Conservation (phyloP, 2,329 filamentous ascomycete genomes). For the Orbilia quercus region DNA sequence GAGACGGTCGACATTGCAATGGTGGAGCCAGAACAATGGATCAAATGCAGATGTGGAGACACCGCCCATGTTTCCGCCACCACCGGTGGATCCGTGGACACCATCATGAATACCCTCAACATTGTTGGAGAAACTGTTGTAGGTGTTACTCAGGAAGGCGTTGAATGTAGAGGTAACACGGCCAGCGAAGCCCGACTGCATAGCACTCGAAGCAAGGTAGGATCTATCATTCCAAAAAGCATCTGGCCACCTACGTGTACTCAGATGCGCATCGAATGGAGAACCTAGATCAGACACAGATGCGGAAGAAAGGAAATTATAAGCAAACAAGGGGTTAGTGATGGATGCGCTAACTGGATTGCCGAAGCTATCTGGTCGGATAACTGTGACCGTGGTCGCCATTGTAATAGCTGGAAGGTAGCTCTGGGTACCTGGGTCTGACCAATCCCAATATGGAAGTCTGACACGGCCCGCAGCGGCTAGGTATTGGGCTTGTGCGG, state of each 20-base stretch:
- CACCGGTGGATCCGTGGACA: conserved; percentile 69
- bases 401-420: conserved; percentile 51
- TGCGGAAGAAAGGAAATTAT: conserved; percentile 54
- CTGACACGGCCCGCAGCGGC: conserved; percentile 45
- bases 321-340: conserved; percentile 46
- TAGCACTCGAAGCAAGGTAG: conserved; percentile 26
- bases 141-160: conserved; percentile 43
- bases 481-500: conserved; percentile 55
- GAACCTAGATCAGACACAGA: conserved; percentile 20
- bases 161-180: conserved; percentile 43
- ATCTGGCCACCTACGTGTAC: conserved; percentile 39
- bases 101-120: conserved; percentile 66
- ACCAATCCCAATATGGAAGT: conserved; percentile 56
- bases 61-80: conserved; percentile 63
- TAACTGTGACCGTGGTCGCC: conserved; percentile 41
- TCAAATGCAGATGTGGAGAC: conserved; percentile 67
- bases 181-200: conserved; percentile 30
- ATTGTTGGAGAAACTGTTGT: conserved; percentile 57
- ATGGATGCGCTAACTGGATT: conserved; percentile 41
- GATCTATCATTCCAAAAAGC: conserved; percentile 35
- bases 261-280: conserved; percentile 30
- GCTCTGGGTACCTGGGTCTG: conserved; percentile 48
- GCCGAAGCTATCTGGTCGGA: conserved; percentile 34
- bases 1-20: conserved; percentile 60
- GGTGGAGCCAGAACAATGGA: conserved; percentile 60